Evolutionary conservation across 768 basidiomycete species (phyloP), one percentile per base, ranked within the genome.

Genomic region (Pleurotus tuoliensis): DNA sequence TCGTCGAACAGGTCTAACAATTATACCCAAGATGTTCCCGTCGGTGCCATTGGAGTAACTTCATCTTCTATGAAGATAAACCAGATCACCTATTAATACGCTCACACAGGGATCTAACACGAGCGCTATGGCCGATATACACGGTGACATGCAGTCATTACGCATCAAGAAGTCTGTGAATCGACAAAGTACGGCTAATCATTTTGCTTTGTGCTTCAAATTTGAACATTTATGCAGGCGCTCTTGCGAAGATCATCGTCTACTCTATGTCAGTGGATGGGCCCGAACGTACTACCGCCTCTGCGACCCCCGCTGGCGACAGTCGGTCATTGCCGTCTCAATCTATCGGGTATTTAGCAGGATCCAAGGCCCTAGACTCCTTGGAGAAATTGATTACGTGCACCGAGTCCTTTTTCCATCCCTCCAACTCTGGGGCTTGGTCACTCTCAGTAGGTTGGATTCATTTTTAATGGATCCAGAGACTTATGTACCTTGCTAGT

Each of bases 401-500:
- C 63, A 92, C 90, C 5, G 96, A 98, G 66, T 86, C 88, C 0
- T 96, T 90, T 76, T 98, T 98, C 73, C 96, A 98, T 69, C 96
- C 96, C 1, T 92, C 91, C 3, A 97, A 97, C 66, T 86, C 86
- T 27, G 95, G 95, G 3, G 73, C 79, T 27, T 97, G 94, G 92
- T 88, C 92, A 3, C 67, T 81, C 55, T 66, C 74, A 58, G 85
- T 88, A 61, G 58, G 79, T 67, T 34, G 24, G 41, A 40, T 34
- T 20, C n/a, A 20, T 39, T 54, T 39, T 47, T 9, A 34, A 34
- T 11, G 11, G 30, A 34, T 34, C 30, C 9, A 11, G 30, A 9
- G 11, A 8, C 30, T 16, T 44, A n/a, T 4, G 34, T 20, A 20
- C 41, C 22, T 50, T 34, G 50, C 38, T 48, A 88, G 86, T 72